Evolutionary conservation across 176 grass and related monocot genomes (phyloP), one percentile per base, ranked within the genome.

Genomic region (Bromus sterilis): DNA sequence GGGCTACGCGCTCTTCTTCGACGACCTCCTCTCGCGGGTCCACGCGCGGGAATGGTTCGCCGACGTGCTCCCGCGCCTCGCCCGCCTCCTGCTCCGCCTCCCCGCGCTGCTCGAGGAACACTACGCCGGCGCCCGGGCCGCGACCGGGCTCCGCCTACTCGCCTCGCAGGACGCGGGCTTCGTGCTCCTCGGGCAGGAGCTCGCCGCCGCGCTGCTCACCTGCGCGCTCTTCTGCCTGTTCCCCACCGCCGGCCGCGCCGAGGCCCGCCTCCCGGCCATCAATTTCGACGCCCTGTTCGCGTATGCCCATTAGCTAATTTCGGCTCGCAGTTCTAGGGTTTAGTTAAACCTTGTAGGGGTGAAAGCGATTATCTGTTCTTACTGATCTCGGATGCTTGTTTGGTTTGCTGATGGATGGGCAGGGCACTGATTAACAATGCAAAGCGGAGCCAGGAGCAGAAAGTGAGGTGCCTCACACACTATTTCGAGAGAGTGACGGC

Each of bases 151-250:
- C 65, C 82, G 95, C 8, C 33, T 98, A 31, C 57, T 98, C 59
- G 75, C 23, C 20, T 56, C 82, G 10, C 92, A 95, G 80, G 71
- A 93, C 65, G 59, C 84, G 0, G 95, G 95, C 11, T 4, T 80
- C 9, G 90, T 98, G 43, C 70, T 90, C 51, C 61, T 98, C 16
- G 56, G 76, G 58, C 92, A 95, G 90, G 95, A 98, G 82, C 78
- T 98, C 16, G 82, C 83, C 72, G 82, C 86, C 24, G 86, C 90
- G 82, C 87, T 98, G 53, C 95, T 98, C 60, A 80, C 92, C 40
- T 98, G 93, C 82, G 84, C 95, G 29, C 73, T 98, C 25, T 95
- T 98, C 81, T 98, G 92, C 78, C 55, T 98, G 51, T 98, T 95
- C 83, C 92, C 95, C 62, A 98, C 88, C 30, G 84, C 81, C 9